Evolutionary conservation across 2,329 filamentous ascomycete genomes (phyloP).

Genomic region (Byssothecium circinans): DNA sequence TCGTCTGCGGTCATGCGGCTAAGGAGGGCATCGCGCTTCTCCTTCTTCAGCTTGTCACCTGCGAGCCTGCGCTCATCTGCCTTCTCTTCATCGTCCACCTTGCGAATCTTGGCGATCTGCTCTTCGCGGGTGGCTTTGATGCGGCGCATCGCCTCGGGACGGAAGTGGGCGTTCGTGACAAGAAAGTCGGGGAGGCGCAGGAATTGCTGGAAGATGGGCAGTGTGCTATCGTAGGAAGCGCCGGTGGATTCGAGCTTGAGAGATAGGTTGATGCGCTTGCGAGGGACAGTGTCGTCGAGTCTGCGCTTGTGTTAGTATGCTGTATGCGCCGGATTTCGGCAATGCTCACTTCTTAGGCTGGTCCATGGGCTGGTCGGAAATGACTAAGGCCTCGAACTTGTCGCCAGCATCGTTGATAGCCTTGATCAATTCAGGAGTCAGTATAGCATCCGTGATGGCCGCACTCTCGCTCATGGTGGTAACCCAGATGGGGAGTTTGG

Average conservation of each 20-base stretch:
- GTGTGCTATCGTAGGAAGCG: conserved; percentile 60
- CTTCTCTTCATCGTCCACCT: conserved; percentile 71
- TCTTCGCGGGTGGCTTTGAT: conserved; percentile 78
- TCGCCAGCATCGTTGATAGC: conserved; percentile 75
- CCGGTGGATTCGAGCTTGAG: conserved; percentile 64
- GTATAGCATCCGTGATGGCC: conserved; percentile 83
- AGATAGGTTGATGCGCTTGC: conserved; percentile 84
- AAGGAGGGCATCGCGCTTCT: conserved; percentile 71
- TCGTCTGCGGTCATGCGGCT: conserved; percentile 67
- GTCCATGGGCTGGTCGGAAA: conserved; percentile 86
- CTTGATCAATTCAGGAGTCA: conserved; percentile 84
- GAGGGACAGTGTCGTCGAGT: conserved; percentile 78
- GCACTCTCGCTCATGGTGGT: conserved; percentile 97
- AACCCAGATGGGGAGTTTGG: conserved; percentile 85
- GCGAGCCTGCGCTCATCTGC: conserved; percentile 60
- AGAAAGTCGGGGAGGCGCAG: conserved; percentile 83
- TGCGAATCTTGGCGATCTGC: conserved; percentile 76
- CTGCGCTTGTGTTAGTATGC: conserved; percentile 47
- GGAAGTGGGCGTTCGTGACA: conserved; percentile 77
- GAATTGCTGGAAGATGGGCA: conserved; percentile 79
- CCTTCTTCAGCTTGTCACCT: conserved; percentile 70
- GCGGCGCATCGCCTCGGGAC: conserved; percentile 83
- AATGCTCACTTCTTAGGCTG: conserved; percentile 73
- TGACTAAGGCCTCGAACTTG: conserved; percentile 78
- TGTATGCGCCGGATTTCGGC: conserved; percentile 36